Percentiles rank a stretch among this genome's conserved stretches.
These are phyloP conservation scores for Apiotrichum mycotoxinovorans DNA, from an alignment of 1,284 basidiomycete species.

Conservation along the genomic window DNA sequence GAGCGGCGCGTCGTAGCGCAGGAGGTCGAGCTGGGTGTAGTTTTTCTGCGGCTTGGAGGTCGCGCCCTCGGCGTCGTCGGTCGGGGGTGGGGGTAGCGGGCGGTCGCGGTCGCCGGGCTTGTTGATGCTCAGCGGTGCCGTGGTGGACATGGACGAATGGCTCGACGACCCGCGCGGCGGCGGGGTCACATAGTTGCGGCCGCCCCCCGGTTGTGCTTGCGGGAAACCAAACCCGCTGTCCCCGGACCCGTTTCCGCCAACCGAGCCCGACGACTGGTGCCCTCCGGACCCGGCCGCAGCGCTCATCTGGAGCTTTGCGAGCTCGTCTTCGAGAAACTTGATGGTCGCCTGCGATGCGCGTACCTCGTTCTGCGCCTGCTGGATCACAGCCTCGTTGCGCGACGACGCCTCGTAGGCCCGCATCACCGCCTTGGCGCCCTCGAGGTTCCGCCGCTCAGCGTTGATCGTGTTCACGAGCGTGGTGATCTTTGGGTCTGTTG, in stretches of 20 bases:
- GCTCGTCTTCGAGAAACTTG: conserved; percentile 48
- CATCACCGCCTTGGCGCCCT: conserved; percentile 50
- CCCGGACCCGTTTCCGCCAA: background rate
- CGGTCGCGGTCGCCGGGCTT: conserved; percentile 7
- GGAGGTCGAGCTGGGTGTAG: conserved; percentile 64
- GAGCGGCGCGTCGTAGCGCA: conserved; percentile 95
- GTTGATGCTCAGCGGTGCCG: conserved; percentile 10
- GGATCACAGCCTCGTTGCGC: conserved; percentile 49
- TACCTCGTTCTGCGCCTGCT: conserved; percentile 50
- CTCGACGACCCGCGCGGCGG: background rate
- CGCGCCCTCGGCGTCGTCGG: conserved; percentile 1
- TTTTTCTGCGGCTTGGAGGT: conserved; percentile 41
- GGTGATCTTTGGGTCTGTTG: conserved; percentile 33
- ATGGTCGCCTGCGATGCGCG: conserved; percentile 47
- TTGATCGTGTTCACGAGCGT: conserved; percentile 45
- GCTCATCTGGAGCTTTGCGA: conserved; percentile 42
- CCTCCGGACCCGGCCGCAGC: background rate
- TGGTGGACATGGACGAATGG: background rate
- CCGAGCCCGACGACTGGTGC: background rate
- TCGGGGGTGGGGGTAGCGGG: conserved; percentile 12
- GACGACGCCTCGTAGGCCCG: conserved; percentile 48
- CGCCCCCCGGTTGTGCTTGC: background rate
- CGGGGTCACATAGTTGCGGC: background rate
- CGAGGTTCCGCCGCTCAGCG: conserved; percentile 47
- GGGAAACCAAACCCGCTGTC: background rate